A percentile compares a stretch with the other conserved stretches of the same genome.
Evolutionary conservation across 306 rosid genomes (phyloP).

Genomic region (Trichosanthes truncata): DNA sequence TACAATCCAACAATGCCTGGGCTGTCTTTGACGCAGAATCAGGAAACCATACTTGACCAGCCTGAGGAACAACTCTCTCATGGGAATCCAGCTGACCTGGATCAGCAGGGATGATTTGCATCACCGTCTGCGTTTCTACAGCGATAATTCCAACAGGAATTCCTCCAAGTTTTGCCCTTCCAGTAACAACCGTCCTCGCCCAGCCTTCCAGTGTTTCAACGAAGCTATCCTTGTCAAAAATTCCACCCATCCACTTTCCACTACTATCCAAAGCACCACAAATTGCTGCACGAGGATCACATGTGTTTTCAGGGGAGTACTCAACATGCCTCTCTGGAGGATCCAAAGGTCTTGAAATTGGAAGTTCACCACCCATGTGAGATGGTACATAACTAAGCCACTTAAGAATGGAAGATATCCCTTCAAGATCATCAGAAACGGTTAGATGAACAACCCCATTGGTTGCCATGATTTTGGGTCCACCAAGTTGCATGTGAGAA

Average conservation of each 20-base stretch:
- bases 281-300: constrained; percentile 97
- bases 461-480: constrained; percentile 97
- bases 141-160: constrained; percentile 93
- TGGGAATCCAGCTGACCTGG: constrained; percentile 98
- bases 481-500: constrained; percentile 99
- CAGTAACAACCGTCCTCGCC: constrained; percentile 97
- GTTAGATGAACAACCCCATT: constrained; percentile 99
- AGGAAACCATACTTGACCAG: constrained; percentile 99
- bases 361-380: constrained; percentile 71
- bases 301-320: constrained; percentile 78
- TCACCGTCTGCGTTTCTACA: constrained; percentile 93
- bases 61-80: constrained; percentile 97
- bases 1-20: constrained; percentile 85
- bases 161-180: constrained; percentile 99
- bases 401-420: constrained; percentile 82
- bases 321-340: constrained; percentile 86
- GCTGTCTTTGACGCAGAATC: constrained; percentile 95
- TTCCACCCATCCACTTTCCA: constrained; percentile 88
- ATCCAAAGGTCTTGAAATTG: constrained; percentile 66
- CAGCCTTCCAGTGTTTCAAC: constrained; percentile 97
- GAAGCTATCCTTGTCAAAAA: constrained; percentile 93
- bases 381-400: constrained; percentile 97
- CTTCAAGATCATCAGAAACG: constrained; percentile 92
- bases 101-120: constrained; percentile 98
- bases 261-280: constrained; percentile 45